Evolutionary conservation across 345 rosid species (phyloP).

Genomic region (Hibiscus tridactylites): DNA sequence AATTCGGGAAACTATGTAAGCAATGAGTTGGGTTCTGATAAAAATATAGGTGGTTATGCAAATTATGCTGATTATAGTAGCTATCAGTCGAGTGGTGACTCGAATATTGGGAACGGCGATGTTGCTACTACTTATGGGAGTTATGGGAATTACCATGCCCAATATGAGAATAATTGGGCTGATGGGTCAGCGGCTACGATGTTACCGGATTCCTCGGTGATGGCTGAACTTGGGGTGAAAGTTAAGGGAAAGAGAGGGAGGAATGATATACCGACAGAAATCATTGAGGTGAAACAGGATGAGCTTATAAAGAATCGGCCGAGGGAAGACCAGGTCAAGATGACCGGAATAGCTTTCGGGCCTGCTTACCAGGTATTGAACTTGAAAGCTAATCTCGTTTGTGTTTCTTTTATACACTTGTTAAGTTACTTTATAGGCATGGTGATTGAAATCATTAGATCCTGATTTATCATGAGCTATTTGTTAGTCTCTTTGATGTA

Average conservation of each 20-base stretch:
- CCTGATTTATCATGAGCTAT: not conserved
- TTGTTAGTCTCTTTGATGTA: not conserved
- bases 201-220: slow-evolving; percentile 23
- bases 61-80: slow-evolving; percentile 19
- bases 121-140: slow-evolving; percentile 26
- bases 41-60: slow-evolving; percentile 13
- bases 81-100: slow-evolving; percentile 19
- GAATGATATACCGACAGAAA: slow-evolving; percentile 54
- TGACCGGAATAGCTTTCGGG: slow-evolving; percentile 91
- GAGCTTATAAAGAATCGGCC: slow-evolving; percentile 94
- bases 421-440: not conserved
- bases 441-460: not conserved
- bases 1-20: slow-evolving; percentile 6
- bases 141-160: slow-evolving; percentile 21
- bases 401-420: not conserved
- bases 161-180: slow-evolving; percentile 30
- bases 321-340: slow-evolving; percentile 72
- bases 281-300: slow-evolving; percentile 91
- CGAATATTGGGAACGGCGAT: slow-evolving; percentile 17
- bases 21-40: slow-evolving; percentile 16
- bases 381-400: not conserved
- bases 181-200: slow-evolving; percentile 21
- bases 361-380: slow-evolving; percentile 76
- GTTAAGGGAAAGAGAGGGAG: slow-evolving; percentile 64
- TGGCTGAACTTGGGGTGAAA: slow-evolving; percentile 29